Evolutionary conservation across 225 moss, liverwort and hornwort species (phyloP), one percentile per base, ranked within the genome.

Genomic region (Polytrichum commune): DNA sequence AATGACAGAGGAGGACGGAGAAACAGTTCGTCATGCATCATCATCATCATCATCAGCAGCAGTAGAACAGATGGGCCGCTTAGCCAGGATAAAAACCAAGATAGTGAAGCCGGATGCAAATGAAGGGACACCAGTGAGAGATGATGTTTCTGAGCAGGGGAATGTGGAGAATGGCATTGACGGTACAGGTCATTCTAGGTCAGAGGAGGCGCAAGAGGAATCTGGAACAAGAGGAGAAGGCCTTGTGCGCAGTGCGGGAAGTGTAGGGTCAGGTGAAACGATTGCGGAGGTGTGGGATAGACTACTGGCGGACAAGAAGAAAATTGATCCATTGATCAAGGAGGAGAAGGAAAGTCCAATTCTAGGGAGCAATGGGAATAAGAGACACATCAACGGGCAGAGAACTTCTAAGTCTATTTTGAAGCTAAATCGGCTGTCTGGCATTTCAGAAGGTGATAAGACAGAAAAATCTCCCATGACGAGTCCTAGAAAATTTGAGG

Each of bases 241-340:
- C 5, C 76, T 74, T 26, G 83, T 83, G 86, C 83, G 80, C 25
- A 28, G 62, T 62, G 19, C 27, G 20, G 80, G 71, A 60, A 69
- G 71, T 69, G 72, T 67, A 32, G 53, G 27, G 24, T 53, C 71
- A 13, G 71, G 56, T 30, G 87, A 87, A 67, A 64, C 54, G 6
- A 80, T 84, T 24, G 85, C 85, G 27, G 77, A 88, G 68, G 85
- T 88, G 29, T 88, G 85, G 85, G 33, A 64, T 27, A 78, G 88
- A 64, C 58, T 90, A 73, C 66, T 80, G n/a, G 75, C 72, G 27
- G 32, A 4, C 24, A 73, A 63, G 38, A 67, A 9, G 30, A 53
- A 22, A 46, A 16, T 56, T 46, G 58, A 24, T 66, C 63, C 58
- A 1, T 6, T 18, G 16, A 64, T 29, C 38, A 72, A 75, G 79